Percentiles rank a stretch among this genome's conserved stretches.
Conservation (phyloP, 768 basidiomycete genomes). For the Scleroderma citrinum region DNA sequence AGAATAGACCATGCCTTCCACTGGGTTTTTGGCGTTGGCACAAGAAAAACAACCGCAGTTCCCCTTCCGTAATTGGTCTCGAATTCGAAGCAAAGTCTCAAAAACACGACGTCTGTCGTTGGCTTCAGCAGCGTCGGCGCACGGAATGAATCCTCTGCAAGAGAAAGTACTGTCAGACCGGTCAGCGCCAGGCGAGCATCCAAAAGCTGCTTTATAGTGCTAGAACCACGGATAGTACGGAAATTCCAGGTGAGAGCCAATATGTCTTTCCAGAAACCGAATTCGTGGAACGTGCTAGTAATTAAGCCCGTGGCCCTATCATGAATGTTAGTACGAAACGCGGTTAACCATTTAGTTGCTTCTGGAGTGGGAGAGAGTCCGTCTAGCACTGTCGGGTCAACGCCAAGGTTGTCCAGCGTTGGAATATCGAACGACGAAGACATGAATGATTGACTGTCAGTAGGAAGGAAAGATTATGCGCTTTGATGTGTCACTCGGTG, state of each 20-base stretch:
- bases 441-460: neutral
- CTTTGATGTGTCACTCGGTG: too few species aligned
- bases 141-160: conserved; percentile 21
- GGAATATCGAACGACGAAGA: conserved; percentile 15
- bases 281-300: conserved; percentile 14
- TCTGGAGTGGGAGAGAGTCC: conserved; percentile 5
- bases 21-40: conserved; percentile 28
- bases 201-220: conserved; percentile 33
- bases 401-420: conserved; percentile 14
- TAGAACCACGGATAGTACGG: conserved; percentile 38
- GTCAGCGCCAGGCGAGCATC: conserved; percentile 28
- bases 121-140: conserved; percentile 33
- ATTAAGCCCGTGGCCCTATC: conserved; percentile 1
- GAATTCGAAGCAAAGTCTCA: conserved; percentile 53
- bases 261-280: conserved; percentile 45
- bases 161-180: conserved; percentile 12
- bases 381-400: conserved; percentile 9
- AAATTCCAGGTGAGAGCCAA: conserved; percentile 50
- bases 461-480: neutral
- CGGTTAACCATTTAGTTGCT: conserved; percentile 14
- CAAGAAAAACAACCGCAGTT: conserved; percentile 48
- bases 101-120: conserved; percentile 50
- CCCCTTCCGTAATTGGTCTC: conserved; percentile 42
- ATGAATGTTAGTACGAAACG: conserved; percentile 8
- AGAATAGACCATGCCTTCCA: conserved; percentile 61